phyloP scores from a whole-genome alignment of 192 early-diverging fungal genomes.

The Helicostylum pulchrum region DNA sequence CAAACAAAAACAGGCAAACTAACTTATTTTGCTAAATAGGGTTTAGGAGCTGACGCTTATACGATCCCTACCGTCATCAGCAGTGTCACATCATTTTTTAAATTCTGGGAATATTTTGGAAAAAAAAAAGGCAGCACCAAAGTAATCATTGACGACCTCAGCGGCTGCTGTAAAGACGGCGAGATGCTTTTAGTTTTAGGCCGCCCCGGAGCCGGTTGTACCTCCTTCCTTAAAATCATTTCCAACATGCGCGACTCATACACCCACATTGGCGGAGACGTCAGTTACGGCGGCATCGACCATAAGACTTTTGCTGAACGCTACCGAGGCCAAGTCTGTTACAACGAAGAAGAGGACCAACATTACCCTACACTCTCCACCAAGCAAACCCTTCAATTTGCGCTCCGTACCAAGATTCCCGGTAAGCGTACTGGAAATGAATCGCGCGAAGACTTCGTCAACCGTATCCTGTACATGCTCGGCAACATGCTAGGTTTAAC shows the following conservation, averaged over 20 bases:
- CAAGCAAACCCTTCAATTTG: constrained; percentile 74
- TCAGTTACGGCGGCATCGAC: constrained; percentile 67
- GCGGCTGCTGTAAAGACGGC: constrained; percentile 68
- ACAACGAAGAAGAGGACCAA: constrained; percentile 77
- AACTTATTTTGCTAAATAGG: constrained; percentile 14
- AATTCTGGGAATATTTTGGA: neutral
- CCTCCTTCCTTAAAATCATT: constrained; percentile 57
- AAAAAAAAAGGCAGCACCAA: constrained; percentile 22
- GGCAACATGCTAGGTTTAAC: constrained; percentile 51
- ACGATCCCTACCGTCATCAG: constrained; percentile 23
- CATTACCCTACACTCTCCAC: constrained; percentile 77
- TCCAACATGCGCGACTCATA: constrained; percentile 54
- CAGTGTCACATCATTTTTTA: neutral
- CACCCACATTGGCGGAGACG: constrained; percentile 50
- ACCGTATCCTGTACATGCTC: constrained; percentile 44
- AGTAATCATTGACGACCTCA: constrained; percentile 55
- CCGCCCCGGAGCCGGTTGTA: constrained; percentile 68
- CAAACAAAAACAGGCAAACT: neutral
- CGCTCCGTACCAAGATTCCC: constrained; percentile 69
- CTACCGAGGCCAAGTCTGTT: constrained; percentile 72
- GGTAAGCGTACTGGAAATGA: constrained; percentile 48
- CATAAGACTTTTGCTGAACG: constrained; percentile 52
- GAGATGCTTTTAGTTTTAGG: constrained; percentile 72
- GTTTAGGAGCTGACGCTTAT: constrained; percentile 30
- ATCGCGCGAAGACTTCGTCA: constrained; percentile 45